Base-by-base conservation (phyloP, 2,329 filamentous ascomycete species). In the Exophiala xenobiotica region DNA sequence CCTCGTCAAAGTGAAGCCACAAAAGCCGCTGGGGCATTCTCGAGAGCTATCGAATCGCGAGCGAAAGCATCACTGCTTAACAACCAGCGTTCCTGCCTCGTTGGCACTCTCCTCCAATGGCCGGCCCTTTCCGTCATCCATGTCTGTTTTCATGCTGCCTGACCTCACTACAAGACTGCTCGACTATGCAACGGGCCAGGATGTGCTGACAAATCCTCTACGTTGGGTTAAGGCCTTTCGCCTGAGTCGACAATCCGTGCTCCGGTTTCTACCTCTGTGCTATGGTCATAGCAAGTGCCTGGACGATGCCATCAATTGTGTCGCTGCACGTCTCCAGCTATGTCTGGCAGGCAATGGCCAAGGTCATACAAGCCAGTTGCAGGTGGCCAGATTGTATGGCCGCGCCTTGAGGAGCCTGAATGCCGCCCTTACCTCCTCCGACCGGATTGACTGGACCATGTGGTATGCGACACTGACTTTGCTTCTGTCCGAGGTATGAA, bases 381-480 rank as follows among this genome's bases (percentile, higher is more conserved):
- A 54, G 31, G 23, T 50, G 23, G 51, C 50, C 27, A 50, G 22
- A 37, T 24, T 42, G 12, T 54, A 54, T 23, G 46, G 46, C 3
- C 46, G 51, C 9, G 46, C 51, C 19, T 27, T 54, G 23, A 40
- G 48, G 14, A 45, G 35, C 23, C 23, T 54, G 37, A 42, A 50
- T 20, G 24, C 24, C 9, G 38, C 46, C 11, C 46, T 54, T 29
- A 31, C 37, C 37, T 39, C 50, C 4, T 23, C 46, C 6, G 23
- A 14, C 14, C n/a, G 29, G n/a, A 31, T 54, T 26, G 47, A 50
- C 33, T 54, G 51, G 51, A 49, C 46, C 6, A 46, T 46, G 5
- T 54, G 51, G 51, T 54, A 54, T 31, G 48, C 51, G 8, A 54
- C 51, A 14, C 18, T 54, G 20, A 40, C 49, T 18, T 39, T 54